A percentile compares a stretch with the other conserved stretches of the same genome.
Evolutionary conservation across 2,329 filamentous ascomycete genomes (phyloP).

Genomic region (Fusarium praegraminearum): DNA sequence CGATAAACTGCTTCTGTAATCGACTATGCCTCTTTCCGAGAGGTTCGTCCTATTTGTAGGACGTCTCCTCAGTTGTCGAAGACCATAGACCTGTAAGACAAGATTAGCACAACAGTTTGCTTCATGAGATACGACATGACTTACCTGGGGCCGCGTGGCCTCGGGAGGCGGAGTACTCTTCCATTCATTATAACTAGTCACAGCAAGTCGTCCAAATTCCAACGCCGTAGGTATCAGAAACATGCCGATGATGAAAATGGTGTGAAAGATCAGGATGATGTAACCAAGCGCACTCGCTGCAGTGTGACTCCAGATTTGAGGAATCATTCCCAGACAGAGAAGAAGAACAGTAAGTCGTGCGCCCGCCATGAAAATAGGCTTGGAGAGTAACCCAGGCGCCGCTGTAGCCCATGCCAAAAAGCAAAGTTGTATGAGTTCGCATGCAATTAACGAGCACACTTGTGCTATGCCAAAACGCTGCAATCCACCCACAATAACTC

Average conservation of each 20-base stretch:
- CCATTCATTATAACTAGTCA: not conserved
- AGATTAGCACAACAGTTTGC: slow-evolving; percentile 60
- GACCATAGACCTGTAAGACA: slow-evolving; percentile 53
- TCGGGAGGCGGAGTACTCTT: not conserved
- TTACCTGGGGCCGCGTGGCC: slow-evolving; percentile 33
- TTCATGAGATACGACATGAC: not conserved
- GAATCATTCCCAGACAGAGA: slow-evolving; percentile 60
- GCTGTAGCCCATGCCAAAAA: slow-evolving; percentile 67
- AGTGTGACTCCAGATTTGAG: slow-evolving; percentile 71
- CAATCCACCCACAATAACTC: slow-evolving; percentile 30
- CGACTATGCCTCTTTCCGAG: slow-evolving; percentile 2
- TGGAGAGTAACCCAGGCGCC: slow-evolving; percentile 56
- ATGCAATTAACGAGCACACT: slow-evolving; percentile 26
- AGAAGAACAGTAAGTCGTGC: slow-evolving; percentile 36
- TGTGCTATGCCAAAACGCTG: slow-evolving; percentile 31
- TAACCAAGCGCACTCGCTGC: slow-evolving; percentile 78
- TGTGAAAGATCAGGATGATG: slow-evolving; percentile 73
- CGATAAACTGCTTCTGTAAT: slow-evolving; percentile 14
- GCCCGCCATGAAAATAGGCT: slow-evolving; percentile 1
- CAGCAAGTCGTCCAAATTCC: slow-evolving; percentile 20
- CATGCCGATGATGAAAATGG: slow-evolving; percentile 58
- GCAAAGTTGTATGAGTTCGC: slow-evolving; percentile 30
- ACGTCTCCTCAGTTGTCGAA: slow-evolving; percentile 48
- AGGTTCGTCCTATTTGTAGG: slow-evolving; percentile 40
- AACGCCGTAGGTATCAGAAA: slow-evolving; percentile 36